Conservation (phyloP, 2,329 filamentous ascomycete species). For the Berkeleyomyces rouxiae region DNA sequence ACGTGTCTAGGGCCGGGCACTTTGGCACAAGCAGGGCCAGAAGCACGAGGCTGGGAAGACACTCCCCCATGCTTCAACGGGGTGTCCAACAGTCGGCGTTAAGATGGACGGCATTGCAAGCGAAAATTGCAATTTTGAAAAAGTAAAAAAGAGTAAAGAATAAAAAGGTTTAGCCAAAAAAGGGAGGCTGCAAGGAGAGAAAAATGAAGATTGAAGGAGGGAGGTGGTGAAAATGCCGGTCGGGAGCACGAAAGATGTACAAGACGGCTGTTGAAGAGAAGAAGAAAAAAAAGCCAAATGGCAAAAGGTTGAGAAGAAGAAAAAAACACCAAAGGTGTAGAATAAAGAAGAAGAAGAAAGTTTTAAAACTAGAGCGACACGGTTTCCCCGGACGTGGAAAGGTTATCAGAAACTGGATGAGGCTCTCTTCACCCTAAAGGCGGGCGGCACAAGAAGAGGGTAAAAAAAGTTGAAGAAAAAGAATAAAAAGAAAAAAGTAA, state of each 20-base stretch:
- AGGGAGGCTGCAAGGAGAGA: neutral
- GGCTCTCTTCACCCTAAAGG: slow-evolving; percentile 6
- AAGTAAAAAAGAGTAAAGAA: slow-evolving; percentile 6
- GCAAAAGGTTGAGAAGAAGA: neutral
- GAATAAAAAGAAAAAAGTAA: neutral
- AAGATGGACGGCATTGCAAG: slow-evolving; percentile 19
- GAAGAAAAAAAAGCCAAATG: neutral
- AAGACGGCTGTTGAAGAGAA: neutral
- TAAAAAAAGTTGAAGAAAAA: neutral
- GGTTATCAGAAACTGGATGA: neutral
- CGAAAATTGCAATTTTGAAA: slow-evolving; percentile 9
- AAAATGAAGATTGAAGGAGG: neutral
- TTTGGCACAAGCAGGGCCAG: neutral
- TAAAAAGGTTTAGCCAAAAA: neutral
- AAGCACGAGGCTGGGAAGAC: neutral
- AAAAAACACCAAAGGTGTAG: neutral
- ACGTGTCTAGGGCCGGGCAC: slow-evolving; percentile 3
- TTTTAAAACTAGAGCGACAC: slow-evolving; percentile 1
- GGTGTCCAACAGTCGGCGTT: slow-evolving; percentile 23
- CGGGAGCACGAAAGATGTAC: neutral
- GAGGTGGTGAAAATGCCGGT: neutral
- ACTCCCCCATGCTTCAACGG: slow-evolving; percentile 17
- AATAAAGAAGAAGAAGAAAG: neutral
- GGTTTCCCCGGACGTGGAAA: neutral
- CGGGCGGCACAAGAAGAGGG: slow-evolving; percentile 3